Conservation (phyloP, 176 grass and related monocot species). For the Secale cereale region DNA sequence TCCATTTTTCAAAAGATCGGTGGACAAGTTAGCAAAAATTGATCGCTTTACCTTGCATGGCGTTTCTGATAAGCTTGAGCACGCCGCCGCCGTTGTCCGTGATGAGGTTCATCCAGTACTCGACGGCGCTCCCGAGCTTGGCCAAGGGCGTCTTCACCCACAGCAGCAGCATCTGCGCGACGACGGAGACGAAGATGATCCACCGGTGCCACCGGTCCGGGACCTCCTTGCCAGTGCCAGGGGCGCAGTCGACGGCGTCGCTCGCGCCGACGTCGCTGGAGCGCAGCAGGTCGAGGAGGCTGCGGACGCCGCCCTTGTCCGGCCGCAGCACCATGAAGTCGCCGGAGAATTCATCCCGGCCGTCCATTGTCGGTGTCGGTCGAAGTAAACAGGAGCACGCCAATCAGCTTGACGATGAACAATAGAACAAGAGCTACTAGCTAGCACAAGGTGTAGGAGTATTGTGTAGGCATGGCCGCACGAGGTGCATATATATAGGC, state of each 20-base stretch:
- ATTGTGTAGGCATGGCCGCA: neutral
- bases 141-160: constrained; percentile 48
- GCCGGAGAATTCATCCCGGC: constrained; percentile 12
- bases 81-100: constrained; percentile 42
- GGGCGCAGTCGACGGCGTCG: constrained; percentile 44
- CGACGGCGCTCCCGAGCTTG: constrained; percentile 26
- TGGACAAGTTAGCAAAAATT: neutral
- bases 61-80: constrained; percentile 28
- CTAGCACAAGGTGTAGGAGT: neutral
- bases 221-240: constrained; percentile 11
- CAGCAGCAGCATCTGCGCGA: constrained; percentile 53
- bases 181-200: constrained; percentile 53
- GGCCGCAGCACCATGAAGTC: constrained; percentile 68
- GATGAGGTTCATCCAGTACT: constrained; percentile 79
- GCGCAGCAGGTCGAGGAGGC: constrained; percentile 50
- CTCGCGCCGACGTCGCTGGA: constrained; percentile 41
- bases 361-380: constrained; percentile 12
- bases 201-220: constrained; percentile 28
- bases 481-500: neutral
- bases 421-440: neutral
- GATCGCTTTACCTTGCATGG: constrained; percentile 29
- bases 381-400: neutral
- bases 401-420: neutral
- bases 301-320: constrained; percentile 42
- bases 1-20: neutral